Percentiles rank a stretch among this genome's conserved stretches.
Conservation (phyloP, 345 rosid genomes). For the Brassica nigra region DNA sequence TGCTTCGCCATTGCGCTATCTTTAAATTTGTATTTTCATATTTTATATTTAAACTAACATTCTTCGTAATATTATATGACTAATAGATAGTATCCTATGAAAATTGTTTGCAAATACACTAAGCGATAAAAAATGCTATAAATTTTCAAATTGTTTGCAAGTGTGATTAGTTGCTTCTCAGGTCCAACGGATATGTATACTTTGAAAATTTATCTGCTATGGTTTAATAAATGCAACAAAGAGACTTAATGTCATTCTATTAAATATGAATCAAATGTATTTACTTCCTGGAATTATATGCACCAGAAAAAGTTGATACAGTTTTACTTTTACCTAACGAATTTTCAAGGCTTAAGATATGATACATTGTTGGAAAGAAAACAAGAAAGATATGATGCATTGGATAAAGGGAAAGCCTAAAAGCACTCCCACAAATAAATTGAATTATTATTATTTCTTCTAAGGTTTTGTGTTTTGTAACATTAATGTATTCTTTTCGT, state of each 20-base stretch:
- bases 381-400: constrained; percentile 39
- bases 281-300: neutral
- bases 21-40: neutral
- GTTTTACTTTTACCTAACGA: neutral
- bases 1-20: constrained; percentile 53
- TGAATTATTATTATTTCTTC: constrained; percentile 12
- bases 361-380: constrained; percentile 38
- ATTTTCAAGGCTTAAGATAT: constrained; percentile 18
- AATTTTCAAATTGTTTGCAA: neutral
- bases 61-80: neutral
- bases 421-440: constrained; percentile 36
- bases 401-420: constrained; percentile 56
- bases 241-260: neutral
- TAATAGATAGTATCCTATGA: neutral
- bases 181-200: neutral
- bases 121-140: neutral
- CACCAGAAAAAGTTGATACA: neutral
- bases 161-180: neutral
- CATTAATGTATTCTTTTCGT: constrained; percentile 3
- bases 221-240: neutral
- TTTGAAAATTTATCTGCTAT: neutral
- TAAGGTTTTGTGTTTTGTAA: neutral
- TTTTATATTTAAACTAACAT: neutral
- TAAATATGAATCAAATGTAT: neutral
- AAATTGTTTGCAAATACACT: neutral